Evolutionary conservation across 352 stramenopile species (phyloP).

Genomic region (Pythium vanterpoolii): DNA sequence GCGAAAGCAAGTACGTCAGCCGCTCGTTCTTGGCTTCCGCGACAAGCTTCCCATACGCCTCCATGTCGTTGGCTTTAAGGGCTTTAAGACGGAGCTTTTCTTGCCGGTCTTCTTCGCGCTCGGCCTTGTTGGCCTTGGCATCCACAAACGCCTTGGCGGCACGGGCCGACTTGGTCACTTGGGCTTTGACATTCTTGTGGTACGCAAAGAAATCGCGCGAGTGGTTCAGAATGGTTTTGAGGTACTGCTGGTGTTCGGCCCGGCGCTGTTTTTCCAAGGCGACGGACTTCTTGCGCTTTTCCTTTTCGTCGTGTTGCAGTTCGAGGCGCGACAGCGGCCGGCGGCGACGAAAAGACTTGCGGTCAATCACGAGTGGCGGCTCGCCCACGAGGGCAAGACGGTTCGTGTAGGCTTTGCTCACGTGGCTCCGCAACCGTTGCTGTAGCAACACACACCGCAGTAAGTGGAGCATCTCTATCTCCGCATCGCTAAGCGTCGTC

Average conservation of each 20-base stretch:
- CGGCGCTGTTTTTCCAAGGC: conserved; percentile 81
- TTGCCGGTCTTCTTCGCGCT: conserved; percentile 84
- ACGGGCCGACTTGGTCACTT: conserved; percentile 65
- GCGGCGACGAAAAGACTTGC: conserved; percentile 71
- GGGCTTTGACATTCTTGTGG: conserved; percentile 81
- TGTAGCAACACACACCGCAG: conserved; percentile 72
- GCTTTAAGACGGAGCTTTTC: conserved; percentile 88
- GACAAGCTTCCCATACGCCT: conserved; percentile 95
- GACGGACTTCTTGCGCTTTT: conserved; percentile 80
- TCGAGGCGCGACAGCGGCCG: conserved; percentile 59
- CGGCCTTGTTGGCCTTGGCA: conserved; percentile 67
- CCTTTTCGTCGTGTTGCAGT: conserved; percentile 64
- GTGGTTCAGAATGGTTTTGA: conserved; percentile 81
- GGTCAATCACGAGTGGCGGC: conserved; percentile 56
- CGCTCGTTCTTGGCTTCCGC: conserved; percentile 98
- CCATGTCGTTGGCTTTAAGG: conserved; percentile 96
- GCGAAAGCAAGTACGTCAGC: conserved; percentile 94
- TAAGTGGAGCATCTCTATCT: conserved; percentile 52
- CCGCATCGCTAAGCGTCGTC: conserved; percentile 30
- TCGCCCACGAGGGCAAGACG: conserved; percentile 64
- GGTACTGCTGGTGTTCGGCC: conserved; percentile 71
- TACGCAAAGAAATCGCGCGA: conserved; percentile 84
- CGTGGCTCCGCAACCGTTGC: conserved; percentile 60
- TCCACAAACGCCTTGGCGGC: conserved; percentile 77
- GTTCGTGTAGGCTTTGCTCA: conserved; percentile 60